A percentile compares a stretch with the other conserved stretches of the same genome.
Evolutionary conservation across 495 filamentous ascomycete species (phyloP).

Genomic region (Platismatia glauca): DNA sequence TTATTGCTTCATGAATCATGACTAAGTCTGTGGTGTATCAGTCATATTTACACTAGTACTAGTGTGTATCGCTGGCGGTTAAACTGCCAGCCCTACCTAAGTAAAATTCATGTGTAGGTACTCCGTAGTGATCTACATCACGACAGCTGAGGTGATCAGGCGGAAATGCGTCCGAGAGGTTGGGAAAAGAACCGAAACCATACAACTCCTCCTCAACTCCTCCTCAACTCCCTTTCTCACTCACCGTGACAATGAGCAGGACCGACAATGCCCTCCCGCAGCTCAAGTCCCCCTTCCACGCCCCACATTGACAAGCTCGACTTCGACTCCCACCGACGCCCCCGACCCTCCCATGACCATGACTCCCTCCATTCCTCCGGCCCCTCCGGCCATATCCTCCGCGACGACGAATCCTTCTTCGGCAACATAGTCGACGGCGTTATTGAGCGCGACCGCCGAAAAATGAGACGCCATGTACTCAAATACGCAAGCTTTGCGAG

Average conservation of each 20-base stretch:
- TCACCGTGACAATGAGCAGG: conserved; percentile 19
- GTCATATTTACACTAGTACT: background rate
- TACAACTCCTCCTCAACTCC: background rate
- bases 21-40: too few relatives aligned
- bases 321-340: conserved; percentile 44
- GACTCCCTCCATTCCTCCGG: conserved; percentile 25
- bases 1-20: too few relatives aligned
- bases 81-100: too few relatives aligned
- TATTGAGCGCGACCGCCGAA: conserved; percentile 46
- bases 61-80: background rate
- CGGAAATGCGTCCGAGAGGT: background rate
- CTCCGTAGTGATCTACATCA: too few relatives aligned
- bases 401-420: conserved; percentile 48
- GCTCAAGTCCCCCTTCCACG: conserved; percentile 57
- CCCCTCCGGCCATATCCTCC: conserved; percentile 25
- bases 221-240: background rate
- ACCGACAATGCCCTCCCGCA: conserved; percentile 19
- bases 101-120: too few relatives aligned
- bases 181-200: too few relatives aligned
- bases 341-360: conserved; percentile 30
- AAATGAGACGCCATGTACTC: conserved; percentile 42
- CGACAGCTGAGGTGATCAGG: background rate
- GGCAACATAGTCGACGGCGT: conserved; percentile 54
- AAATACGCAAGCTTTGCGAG: conserved; percentile 50
- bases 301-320: conserved; percentile 61